Base-by-base conservation (phyloP, 768 basidiomycete species). In the Mycena latifolia region DNA sequence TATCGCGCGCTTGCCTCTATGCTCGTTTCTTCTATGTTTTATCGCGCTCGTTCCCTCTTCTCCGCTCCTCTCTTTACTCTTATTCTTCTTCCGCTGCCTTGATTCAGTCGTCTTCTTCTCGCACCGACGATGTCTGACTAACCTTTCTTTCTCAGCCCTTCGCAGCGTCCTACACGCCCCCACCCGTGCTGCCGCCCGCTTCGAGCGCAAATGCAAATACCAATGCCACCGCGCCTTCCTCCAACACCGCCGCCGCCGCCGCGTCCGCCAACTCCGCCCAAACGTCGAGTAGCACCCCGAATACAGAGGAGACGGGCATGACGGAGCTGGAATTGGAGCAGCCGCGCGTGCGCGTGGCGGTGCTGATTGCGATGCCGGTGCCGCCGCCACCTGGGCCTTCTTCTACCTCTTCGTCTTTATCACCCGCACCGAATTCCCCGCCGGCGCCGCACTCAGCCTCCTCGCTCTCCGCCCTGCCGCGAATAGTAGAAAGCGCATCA, bases 321-420 rank as follows among this genome's bases (percentile, higher is more conserved):
- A n/a, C n/a, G n/a, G n/a, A n/a, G n/a, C n/a, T n/a, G n/a, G n/a
- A n/a, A n/a, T n/a, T 52, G 8, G 62, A 58, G 22, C 73, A 72
- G 51, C 67, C 77, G 35, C 60, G 72, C 47, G 73, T 85, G 27
- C 76, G 75, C 37, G 76, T 85, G 31, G 78, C 80, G 0, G 81
- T 85, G 20, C 73, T 85, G 33, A 80, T 85, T 43, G 82, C 84
- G 6, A 83, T 85, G 84, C 84, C 84, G 22, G 60, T 63, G 12
- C 37, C 37, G 37, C 37, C 37, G 31, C n/a, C n/a, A n/a, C n/a
- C n/a, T n/a, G n/a, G n/a, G n/a, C n/a, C n/a, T n/a, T n/a, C n/a
- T n/a, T n/a, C n/a, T n/a, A n/a, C n/a, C n/a, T 33, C 31, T 33
- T 5, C 31, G 5, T 33, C 31, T 11, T 33, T 11, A 5, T 33